Base-by-base conservation (phyloP, 805 yeast species). In the Saturnispora silvae region DNA sequence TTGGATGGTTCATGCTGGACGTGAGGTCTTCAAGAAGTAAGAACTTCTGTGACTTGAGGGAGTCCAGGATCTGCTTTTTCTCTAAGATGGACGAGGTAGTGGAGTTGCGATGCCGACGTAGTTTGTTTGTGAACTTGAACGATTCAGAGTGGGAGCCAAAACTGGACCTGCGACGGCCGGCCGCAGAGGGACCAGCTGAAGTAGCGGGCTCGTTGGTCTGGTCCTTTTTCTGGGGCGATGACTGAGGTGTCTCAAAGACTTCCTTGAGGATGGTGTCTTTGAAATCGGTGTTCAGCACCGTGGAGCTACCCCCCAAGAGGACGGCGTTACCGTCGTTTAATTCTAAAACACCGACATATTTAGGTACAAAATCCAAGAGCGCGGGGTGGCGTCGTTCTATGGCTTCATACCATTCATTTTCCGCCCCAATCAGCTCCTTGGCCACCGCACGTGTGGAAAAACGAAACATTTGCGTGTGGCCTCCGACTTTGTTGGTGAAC, bases 401-500 rank as follows among this genome's bases (percentile, higher is more conserved):
- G 4, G 78, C 75, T 56, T 92, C 98, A 58, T 92, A 92, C 81
- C 95, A 87, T 43, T 67, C 61, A 59, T 92, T 84, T 53, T 92
- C 99, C 40, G 95, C 68, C 50, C 83, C 85, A 42, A 86, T 84
- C 42, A 94, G 64, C 1, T 92, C 92, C 57, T 92, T 92, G 58
- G 97, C 92, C 14, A 92, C 95, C 0, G 96, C 97, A 41, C 83
- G 67, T 47, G 77, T 82, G 4, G 94, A 81, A 54, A 92, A 92
- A 45, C 89, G 72, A 62, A 89, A 92, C 25, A 92, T 86, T 1
- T 96, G 96, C 0, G 96, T 89, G 55, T 92, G 99, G 0, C 99
- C 99, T 6, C 99, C 99, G 17, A 92, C 97, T 53, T 83, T 86
- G 54, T 92, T 86, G 39, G 79, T 77, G 60, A 87, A 89, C 2